phyloP scores from a whole-genome alignment of 441 rosid species.

The Croton setiger region DNA sequence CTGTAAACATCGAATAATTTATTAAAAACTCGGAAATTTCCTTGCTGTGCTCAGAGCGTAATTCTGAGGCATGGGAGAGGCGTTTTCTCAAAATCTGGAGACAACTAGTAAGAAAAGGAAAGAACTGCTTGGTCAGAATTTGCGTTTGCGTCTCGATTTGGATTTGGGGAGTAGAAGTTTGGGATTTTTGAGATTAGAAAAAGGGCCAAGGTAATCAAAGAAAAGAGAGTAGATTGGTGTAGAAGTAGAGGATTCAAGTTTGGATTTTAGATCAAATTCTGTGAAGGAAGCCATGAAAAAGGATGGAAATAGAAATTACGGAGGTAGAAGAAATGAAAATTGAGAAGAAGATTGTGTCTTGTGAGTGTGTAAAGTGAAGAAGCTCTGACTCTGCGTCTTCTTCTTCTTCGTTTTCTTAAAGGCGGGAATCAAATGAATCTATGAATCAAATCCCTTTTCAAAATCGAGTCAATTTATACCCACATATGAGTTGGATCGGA shows the following conservation, averaged over 20 bases:
- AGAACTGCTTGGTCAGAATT: conserved; percentile 42
- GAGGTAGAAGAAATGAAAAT: background rate
- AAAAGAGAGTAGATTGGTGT: conserved; percentile 24
- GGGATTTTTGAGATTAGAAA: conserved; percentile 21
- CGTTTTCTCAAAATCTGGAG: conserved; percentile 38
- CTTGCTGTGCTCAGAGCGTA: background rate
- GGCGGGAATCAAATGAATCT: conserved; percentile 15
- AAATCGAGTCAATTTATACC: background rate
- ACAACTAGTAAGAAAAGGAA: conserved; percentile 41
- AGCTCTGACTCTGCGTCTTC: no score
- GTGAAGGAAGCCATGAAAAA: conserved; percentile 27
- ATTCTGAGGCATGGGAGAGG: conserved; percentile 28
- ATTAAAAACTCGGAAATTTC: conserved; percentile 21
- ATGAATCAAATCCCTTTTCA: no score
- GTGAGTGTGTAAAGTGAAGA: no score
- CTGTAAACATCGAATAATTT: conserved; percentile 44
- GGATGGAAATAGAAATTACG: background rate
- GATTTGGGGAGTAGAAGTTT: conserved; percentile 5
- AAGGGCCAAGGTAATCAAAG: conserved; percentile 30
- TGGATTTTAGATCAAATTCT: conserved; percentile 26
- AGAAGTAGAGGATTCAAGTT: conserved; percentile 32
- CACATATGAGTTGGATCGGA: no score
- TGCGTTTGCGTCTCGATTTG: conserved; percentile 22
- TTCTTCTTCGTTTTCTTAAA: background rate
- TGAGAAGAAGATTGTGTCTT: no score